Conservation (phyloP, 78 protist species). For the Dictyostelium brefeldianum region DNA sequence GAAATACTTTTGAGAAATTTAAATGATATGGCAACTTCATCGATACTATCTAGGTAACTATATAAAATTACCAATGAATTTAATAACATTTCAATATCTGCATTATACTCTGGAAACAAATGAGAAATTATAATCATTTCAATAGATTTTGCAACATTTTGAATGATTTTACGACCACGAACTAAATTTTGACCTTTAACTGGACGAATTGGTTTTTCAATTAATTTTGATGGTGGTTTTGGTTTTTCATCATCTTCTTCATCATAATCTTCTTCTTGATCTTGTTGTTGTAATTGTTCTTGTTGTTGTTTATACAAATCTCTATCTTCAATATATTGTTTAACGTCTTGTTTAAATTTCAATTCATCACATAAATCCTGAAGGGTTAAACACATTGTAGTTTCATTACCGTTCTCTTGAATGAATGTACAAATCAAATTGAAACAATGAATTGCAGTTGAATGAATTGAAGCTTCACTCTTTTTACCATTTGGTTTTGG, state of each 20-base stretch:
- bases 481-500: background rate
- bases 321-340: background rate
- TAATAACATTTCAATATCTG: background rate
- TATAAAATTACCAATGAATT: background rate
- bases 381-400: background rate
- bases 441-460: background rate
- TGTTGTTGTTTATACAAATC: background rate
- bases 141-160: background rate
- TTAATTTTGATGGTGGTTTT: background rate
- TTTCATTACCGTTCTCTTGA: background rate
- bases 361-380: background rate
- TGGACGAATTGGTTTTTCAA: background rate
- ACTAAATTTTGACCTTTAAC: background rate
- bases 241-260: constrained; percentile 25
- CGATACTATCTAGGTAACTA: background rate
- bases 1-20: background rate
- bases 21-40: background rate
- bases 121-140: background rate
- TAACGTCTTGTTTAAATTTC: too few species aligned
- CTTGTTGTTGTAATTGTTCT: background rate
- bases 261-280: background rate
- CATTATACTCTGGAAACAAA: background rate
- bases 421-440: background rate
- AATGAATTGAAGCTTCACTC: background rate
- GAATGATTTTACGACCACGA: background rate